Percentiles rank a stretch among this genome's conserved stretches.
These are phyloP conservation scores for Mycena amicta DNA, from an alignment of 768 basidiomycete species.

Conservation along the genomic window DNA sequence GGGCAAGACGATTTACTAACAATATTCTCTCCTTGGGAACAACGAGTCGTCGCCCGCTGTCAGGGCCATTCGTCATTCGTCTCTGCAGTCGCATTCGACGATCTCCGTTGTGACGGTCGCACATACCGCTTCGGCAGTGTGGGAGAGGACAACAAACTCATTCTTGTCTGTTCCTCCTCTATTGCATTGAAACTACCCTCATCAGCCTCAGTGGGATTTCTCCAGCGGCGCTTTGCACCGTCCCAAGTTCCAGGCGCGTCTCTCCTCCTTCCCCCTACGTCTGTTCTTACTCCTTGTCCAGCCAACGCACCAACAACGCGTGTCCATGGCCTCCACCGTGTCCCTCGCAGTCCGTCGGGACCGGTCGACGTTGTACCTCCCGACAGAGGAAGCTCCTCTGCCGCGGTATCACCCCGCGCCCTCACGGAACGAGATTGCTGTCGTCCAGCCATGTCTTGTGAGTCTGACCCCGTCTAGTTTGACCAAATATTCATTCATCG, in stretches of 20 bases:
- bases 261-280: too few species aligned
- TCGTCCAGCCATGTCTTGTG: conserved; percentile 89
- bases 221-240: conserved; percentile 88
- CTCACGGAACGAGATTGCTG: conserved; percentile 85
- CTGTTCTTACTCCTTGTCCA: too few species aligned
- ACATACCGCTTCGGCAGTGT: conserved; percentile 96
- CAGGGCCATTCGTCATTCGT: conserved; percentile 98
- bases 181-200: conserved; percentile 19
- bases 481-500: too few species aligned
- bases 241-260: conserved; percentile 80
- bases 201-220: conserved; percentile 80
- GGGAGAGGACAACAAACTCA: conserved; percentile 94
- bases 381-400: conserved; percentile 46
- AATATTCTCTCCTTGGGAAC: conserved; percentile 93
- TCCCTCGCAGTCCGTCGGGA: conserved; percentile 74
- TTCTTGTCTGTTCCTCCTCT: conserved; percentile 58
- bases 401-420: conserved; percentile 85
- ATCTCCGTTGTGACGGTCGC: conserved; percentile 82
- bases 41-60: conserved; percentile 91
- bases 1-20: conserved; percentile 97
- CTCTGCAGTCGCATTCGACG: conserved; percentile 86
- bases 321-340: conserved; percentile 77
- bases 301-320: conserved; percentile 67
- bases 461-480: too few species aligned
- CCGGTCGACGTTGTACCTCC: conserved; percentile 60